Evolutionary conservation across 306 rosid genomes (phyloP).

Genomic region (Malus asiatica): DNA sequence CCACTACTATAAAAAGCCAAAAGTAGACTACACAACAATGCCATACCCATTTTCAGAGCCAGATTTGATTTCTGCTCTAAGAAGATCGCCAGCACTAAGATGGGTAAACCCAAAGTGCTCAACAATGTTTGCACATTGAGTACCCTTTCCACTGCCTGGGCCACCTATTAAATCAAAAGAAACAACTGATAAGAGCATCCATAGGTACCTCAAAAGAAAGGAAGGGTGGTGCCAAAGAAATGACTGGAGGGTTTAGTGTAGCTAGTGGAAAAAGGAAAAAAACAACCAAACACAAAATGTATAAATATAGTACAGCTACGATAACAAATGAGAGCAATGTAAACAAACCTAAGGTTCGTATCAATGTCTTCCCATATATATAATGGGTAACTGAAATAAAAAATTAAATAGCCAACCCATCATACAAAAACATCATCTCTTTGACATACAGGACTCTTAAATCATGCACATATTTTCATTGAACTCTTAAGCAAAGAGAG

Average conservation of each 20-base stretch:
- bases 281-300: not conserved
- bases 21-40: not conserved
- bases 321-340: not conserved
- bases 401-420: not conserved
- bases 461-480: not conserved
- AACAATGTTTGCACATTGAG: conserved; percentile 83
- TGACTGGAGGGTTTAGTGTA: not conserved
- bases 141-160: conserved; percentile 99
- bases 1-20: not conserved
- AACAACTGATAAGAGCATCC: conserved; percentile 24
- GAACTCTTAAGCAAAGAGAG: not conserved
- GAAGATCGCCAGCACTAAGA: conserved; percentile 99
- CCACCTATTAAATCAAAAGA: conserved; percentile 57
- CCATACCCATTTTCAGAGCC: conserved; percentile 95
- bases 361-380: not conserved
- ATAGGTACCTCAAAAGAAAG: not conserved
- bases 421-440: not conserved
- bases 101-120: conserved; percentile 72
- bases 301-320: not conserved
- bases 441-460: not conserved
- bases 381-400: not conserved
- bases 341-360: not conserved
- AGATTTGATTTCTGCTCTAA: conserved; percentile 89
- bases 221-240: not conserved
- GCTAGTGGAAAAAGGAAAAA: not conserved